Evolutionary conservation across 2,329 filamentous ascomycete genomes (phyloP), one percentile per base, ranked within the genome.

Genomic region (Waltergamsia citrina): DNA sequence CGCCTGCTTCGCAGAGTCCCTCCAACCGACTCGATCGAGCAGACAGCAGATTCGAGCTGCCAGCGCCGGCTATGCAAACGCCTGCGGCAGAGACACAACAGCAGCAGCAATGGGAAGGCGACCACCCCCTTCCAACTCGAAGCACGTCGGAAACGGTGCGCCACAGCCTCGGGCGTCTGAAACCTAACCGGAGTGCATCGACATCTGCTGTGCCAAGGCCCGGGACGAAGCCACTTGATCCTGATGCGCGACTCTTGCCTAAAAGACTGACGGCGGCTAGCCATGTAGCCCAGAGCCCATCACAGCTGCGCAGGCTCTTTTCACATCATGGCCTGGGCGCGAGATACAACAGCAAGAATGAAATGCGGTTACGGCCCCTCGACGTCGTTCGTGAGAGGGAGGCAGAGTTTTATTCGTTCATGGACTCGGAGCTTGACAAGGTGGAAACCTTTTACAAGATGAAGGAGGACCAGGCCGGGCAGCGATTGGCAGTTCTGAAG

Each of bases 381-480:
- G 70, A 77, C 27, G 71, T 85, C 25, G 68, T 93, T 4, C 81
- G 84, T 29, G 67, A 78, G 37, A 72, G 78, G 14, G 80, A 94
- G 54, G 72, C 71, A n/a, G 85, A 94, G 11, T 96, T 98, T 51
- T 90, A 88, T 54, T 60, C 67, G 0, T 98, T 92, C 49, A 64
- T 98, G 34, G 85, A 95, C 46, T 64, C 63, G 8, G 83, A 98
- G 58, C 65, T 98, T 11, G 69, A 79, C n/a, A 98, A 96, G 59
- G 85, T 98, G 9, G 88, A 98, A 52, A 60, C 66, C 0, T 98
- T 98, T 50, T 96, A 96, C 63, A 78, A 75, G 45, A 63, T 75
- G 44, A 95, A 95, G 52, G 92, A 98, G 52, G 72, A 84, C 19
- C 85, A 95, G 51, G 85, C 90, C 0, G 81, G 77, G 0, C 63